These are phyloP conservation scores for Actinomucor elegans DNA, from an alignment of 371 early-diverging fungal species.

Conservation along the genomic window DNA sequence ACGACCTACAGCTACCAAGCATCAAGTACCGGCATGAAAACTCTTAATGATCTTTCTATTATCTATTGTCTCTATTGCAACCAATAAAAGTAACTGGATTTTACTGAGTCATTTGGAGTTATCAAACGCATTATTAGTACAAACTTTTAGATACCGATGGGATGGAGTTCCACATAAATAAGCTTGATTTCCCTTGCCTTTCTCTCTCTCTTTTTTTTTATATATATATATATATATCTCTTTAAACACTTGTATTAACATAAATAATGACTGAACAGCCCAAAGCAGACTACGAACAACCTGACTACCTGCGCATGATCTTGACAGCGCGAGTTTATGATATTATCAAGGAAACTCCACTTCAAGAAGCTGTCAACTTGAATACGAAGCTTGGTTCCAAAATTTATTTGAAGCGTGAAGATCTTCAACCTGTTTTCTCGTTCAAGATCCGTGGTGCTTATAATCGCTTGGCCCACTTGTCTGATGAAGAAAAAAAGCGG, in stretches of 20 bases:
- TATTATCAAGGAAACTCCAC: conserved; percentile 89
- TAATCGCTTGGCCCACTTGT: conserved; percentile 83
- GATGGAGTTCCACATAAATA: no score
- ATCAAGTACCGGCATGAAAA: conserved; percentile 3
- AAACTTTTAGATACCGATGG: no score
- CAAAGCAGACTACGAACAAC: no score
- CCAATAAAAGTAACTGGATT: conserved; percentile 20
- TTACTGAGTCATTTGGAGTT: conserved; percentile 22
- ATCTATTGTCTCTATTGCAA: no score
- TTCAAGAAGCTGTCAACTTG: conserved; percentile 80
- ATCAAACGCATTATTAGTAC: background rate
- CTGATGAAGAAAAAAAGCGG: conserved; percentile 69
- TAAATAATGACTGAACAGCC: no score
- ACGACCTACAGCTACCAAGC: background rate
- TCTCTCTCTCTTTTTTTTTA: background rate
- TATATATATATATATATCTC: no score
- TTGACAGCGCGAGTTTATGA: conserved; percentile 91
- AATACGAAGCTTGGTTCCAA: conserved; percentile 67
- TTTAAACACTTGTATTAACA: no score
- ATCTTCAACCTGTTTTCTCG: conserved; percentile 94
- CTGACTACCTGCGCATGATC: conserved; percentile 89
- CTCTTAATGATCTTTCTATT: no score
- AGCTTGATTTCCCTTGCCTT: no score
- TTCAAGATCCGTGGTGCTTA: conserved; percentile 98
- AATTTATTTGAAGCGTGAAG: conserved; percentile 91